phyloP scores from a whole-genome alignment of 2,329 filamentous ascomycete genomes.

The Gaeumannomyces tritici region DNA sequence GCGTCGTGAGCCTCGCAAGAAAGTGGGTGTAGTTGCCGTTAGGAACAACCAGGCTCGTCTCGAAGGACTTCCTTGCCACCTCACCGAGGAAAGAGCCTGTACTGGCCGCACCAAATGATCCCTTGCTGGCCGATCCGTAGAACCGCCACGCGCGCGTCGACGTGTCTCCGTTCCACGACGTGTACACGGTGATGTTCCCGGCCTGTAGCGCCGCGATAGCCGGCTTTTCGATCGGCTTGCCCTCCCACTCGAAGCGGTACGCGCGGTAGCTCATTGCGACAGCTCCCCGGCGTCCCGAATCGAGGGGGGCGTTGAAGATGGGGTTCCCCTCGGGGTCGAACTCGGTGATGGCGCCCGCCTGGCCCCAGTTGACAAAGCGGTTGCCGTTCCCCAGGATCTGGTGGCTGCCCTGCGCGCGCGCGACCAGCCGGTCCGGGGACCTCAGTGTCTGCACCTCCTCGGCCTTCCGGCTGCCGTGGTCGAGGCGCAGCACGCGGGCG shows the following conservation, averaged over 20 bases:
- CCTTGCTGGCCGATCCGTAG: background rate
- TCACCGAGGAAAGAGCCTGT: background rate
- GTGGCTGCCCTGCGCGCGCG: constrained; percentile 29
- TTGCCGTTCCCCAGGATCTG: constrained; percentile 45
- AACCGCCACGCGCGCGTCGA: constrained; percentile 18
- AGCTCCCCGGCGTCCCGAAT: constrained; percentile 22
- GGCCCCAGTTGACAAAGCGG: constrained; percentile 48
- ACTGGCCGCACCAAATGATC: no score
- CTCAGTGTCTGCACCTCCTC: constrained; percentile 34
- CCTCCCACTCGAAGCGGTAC: constrained; percentile 43
- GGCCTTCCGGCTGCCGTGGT: constrained; percentile 31
- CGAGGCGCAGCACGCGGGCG: constrained; percentile 34
- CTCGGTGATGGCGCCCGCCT: constrained; percentile 35
- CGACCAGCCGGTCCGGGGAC: constrained; percentile 22
- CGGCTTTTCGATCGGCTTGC: constrained; percentile 28
- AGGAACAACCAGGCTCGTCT: background rate
- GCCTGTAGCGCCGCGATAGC: constrained; percentile 15
- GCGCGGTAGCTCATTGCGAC: constrained; percentile 43
- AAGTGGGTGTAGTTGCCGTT: background rate
- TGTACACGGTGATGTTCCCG: constrained; percentile 18
- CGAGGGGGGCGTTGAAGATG: constrained; percentile 43
- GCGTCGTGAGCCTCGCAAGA: background rate
- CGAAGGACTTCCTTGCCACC: background rate
- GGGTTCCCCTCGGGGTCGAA: constrained; percentile 35
- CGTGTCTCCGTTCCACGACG: constrained; percentile 36